Evolutionary conservation across 2,329 filamentous ascomycete species (phyloP), one percentile per base, ranked within the genome.

Genomic region (Stagonosporopsis vannaccii): DNA sequence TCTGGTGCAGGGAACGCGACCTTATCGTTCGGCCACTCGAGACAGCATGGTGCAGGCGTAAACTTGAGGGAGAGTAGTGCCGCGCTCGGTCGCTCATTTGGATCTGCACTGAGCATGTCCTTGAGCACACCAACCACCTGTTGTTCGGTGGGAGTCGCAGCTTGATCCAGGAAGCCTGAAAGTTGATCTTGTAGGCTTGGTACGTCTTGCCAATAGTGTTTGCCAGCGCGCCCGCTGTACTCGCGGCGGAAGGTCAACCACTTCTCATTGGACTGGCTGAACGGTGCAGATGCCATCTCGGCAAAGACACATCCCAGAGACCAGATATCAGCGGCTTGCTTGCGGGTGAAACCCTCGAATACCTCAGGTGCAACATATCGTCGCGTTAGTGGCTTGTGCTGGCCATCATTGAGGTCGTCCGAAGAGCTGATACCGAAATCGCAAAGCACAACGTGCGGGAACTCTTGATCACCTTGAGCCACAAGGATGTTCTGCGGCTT

Each of bases 301-400:
- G 97, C 84, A 63, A 99, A 91, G 37, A 99, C 95, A 72, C 95
- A 99, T 48, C 95, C 94, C 12, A 99, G 84, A 17, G 92, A 97
- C 95, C 95, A 99, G 57, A 98, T 89, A 72, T 99, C 94, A 6
- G 75, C 68, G n/a, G 71, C 67, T 56, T 67, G 60, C 26, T 69
- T 68, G 33, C 73, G 70, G 32, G 58, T 59, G 17, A 61, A 59
- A 28, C 68, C 67, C n/a, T 62, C 59, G 2, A 68, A 63, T 4
- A 74, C 70, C 51, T 77, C 75, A 0, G 73, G 75, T 1, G 75
- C 75, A 13, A 67, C 66, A 50, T 76, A 76, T 59, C 69, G 68
- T 42, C 68, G 68, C 36, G 73, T 76, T 20, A 73, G 56, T 15
- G 68, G 68, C 41, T 68, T 68, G 6, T 54, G 40, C 35, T 66